Percentiles rank a stretch among this genome's conserved stretches.
These are phyloP conservation scores for Piper betle DNA, from an alignment of 164 flowering plant genomes.

Conservation along the genomic window DNA sequence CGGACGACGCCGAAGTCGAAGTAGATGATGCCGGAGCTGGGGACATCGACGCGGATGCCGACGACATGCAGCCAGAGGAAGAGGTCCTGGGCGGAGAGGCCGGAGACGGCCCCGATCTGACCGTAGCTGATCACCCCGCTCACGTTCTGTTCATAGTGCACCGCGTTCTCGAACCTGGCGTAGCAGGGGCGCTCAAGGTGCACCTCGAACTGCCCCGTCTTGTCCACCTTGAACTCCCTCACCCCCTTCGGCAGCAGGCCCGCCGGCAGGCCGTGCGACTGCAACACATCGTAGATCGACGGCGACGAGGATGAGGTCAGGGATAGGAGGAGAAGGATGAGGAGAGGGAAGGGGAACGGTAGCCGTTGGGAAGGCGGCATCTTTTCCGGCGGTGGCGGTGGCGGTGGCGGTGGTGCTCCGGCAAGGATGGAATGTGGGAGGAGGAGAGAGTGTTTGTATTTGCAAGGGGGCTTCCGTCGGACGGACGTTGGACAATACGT, in stretches of 20 bases:
- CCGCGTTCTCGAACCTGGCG: conserved; percentile 27
- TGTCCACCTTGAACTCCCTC: conserved; percentile 16
- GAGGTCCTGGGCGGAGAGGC: conserved; percentile 32
- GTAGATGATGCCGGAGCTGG: conserved; percentile 35
- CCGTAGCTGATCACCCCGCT: conserved; percentile 31
- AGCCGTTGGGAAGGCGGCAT: neutral
- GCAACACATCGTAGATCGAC: conserved; percentile 24
- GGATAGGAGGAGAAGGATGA: neutral
- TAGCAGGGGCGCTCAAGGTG: conserved; percentile 25
- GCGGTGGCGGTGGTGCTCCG: no score
- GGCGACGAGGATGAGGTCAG: neutral
- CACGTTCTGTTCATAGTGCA: conserved; percentile 29
- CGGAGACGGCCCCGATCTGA: conserved; percentile 27
- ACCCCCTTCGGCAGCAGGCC: conserved; percentile 36
- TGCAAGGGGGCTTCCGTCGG: no score
- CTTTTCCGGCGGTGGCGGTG: no score
- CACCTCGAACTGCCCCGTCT: conserved; percentile 26
- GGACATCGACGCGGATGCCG: conserved; percentile 33
- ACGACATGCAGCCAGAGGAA: conserved; percentile 40
- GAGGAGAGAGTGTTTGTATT: no score
- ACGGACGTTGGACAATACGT: no score
- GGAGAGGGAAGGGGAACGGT: conserved; percentile 1
- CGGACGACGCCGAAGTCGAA: conserved; percentile 37
- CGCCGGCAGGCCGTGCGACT: conserved; percentile 22
- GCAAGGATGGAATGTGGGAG: no score